phyloP scores from a whole-genome alignment of 352 stramenopile species.

The Phytophthora hybrid region DNA sequence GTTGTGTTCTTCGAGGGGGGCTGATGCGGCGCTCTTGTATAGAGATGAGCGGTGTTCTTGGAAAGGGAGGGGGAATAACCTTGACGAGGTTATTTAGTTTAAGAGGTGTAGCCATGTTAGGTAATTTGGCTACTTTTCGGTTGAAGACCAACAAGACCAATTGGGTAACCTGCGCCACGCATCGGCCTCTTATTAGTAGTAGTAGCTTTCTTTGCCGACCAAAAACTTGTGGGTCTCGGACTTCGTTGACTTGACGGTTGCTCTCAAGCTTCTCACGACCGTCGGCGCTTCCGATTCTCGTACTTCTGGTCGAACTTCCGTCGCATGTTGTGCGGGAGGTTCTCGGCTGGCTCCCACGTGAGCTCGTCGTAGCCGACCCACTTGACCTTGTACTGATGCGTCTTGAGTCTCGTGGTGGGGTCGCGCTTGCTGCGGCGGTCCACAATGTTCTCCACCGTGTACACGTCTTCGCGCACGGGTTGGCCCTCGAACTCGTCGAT shows the following conservation, averaged over 20 bases:
- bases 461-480: conserved; percentile 79
- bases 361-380: conserved; percentile 86
- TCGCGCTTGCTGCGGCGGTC: conserved; percentile 76
- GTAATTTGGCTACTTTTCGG: background rate
- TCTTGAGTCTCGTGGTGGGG: conserved; percentile 72
- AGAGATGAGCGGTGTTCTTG: conserved; percentile 16
- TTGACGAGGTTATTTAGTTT: background rate
- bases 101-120: conserved; percentile 12
- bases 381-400: conserved; percentile 86
- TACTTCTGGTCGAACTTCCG: conserved; percentile 86
- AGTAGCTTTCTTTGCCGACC: background rate
- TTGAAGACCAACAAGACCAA: too few species aligned
- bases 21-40: conserved; percentile 25
- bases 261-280: background rate
- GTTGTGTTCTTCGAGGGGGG: background rate
- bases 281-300: conserved; percentile 50
- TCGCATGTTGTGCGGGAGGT: conserved; percentile 80
- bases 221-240: background rate
- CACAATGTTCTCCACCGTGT: conserved; percentile 76
- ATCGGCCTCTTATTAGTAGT: too few species aligned
- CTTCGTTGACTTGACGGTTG: background rate
- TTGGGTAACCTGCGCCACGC: too few species aligned
- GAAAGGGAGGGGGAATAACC: conserved; percentile 17
- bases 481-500: conserved; percentile 84
- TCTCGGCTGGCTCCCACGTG: conserved; percentile 82